Conservation (phyloP, 1,284 basidiomycete species). For the Sporisorium iseilematis-ciliati region DNA sequence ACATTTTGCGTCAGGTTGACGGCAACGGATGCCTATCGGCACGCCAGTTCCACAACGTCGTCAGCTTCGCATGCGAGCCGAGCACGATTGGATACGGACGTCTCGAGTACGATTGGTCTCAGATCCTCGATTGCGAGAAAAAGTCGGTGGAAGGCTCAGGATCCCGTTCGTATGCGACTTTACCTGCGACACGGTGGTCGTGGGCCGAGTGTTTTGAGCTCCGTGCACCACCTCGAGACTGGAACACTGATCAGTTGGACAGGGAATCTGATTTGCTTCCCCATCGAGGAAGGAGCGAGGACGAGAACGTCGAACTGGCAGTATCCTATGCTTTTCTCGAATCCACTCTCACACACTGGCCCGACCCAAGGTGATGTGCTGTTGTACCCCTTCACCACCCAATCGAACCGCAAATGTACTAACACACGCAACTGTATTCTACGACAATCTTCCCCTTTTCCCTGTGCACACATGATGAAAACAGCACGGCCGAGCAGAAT, state of each 20-base stretch:
- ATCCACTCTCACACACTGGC: slow-evolving; percentile 22
- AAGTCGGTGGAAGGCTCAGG: not conserved
- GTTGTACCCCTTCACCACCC: too few species aligned
- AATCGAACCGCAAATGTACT: not conserved
- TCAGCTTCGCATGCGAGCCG: slow-evolving; percentile 47
- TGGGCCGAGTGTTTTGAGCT: slow-evolving; percentile 34
- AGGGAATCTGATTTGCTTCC: too few species aligned
- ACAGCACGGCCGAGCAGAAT: not conserved
- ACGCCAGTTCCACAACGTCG: slow-evolving; percentile 29
- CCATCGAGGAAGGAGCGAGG: not conserved
- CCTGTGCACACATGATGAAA: not conserved
- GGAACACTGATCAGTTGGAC: slow-evolving; percentile 26
- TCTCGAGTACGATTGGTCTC: slow-evolving; percentile 21
- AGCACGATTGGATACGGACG: slow-evolving; percentile 41
- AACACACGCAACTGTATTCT: not conserved
- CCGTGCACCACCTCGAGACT: slow-evolving; percentile 35
- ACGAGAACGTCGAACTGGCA: not conserved
- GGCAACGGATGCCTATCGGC: slow-evolving; percentile 1
- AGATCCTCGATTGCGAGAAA: not conserved
- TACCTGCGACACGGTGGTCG: slow-evolving; percentile 28
- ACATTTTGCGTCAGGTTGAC: slow-evolving; percentile 35
- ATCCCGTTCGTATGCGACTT: not conserved
- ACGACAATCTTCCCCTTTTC: not conserved
- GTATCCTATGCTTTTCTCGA: slow-evolving; percentile 22
- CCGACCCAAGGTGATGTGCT: slow-evolving; percentile 8